Conservation (phyloP, 2,329 filamentous ascomycete genomes). For the Alternaria atra region DNA sequence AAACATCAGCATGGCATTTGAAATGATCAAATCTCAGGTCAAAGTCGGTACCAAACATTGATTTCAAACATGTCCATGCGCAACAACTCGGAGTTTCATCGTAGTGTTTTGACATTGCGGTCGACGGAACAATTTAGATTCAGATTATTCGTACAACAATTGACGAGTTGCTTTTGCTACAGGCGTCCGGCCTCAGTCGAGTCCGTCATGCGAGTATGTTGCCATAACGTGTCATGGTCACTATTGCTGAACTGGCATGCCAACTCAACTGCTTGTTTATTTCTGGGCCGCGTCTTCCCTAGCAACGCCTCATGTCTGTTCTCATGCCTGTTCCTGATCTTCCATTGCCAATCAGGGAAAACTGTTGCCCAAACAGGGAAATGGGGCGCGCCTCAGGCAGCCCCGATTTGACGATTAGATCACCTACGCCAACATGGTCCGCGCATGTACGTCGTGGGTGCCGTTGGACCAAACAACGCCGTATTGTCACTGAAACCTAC, state of each 20-base stretch:
- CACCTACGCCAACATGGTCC: constrained; percentile 7
- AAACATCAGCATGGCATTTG: constrained; percentile 19
- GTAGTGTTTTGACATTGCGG: constrained; percentile 6
- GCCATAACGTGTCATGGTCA: constrained; percentile 6
- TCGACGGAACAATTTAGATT: constrained; percentile 1
- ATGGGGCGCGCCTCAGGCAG: constrained; percentile 16
- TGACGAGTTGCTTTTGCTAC: constrained; percentile 1
- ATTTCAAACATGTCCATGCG: constrained; percentile 1
- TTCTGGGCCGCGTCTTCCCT: constrained; percentile 7
- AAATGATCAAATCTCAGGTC: constrained; percentile 10
- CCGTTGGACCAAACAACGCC: constrained; percentile 3
- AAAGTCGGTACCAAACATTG: neutral
- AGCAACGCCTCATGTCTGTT: constrained; percentile 13
- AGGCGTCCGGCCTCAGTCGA: neutral
- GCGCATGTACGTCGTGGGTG: neutral
- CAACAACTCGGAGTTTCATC: neutral
- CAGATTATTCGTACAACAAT: neutral
- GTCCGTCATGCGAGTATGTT: constrained; percentile 1
- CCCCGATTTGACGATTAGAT: constrained; percentile 8
- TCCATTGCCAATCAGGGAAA: constrained; percentile 3
- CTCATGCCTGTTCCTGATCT: neutral
- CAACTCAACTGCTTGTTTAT: constrained; percentile 10
- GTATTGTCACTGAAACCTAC: neutral
- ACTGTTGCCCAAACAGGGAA: constrained; percentile 19
- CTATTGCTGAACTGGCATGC: constrained; percentile 23